phyloP scores from a whole-genome alignment of 148 eudicot genomes.

The Arctostaphylos glauca region DNA sequence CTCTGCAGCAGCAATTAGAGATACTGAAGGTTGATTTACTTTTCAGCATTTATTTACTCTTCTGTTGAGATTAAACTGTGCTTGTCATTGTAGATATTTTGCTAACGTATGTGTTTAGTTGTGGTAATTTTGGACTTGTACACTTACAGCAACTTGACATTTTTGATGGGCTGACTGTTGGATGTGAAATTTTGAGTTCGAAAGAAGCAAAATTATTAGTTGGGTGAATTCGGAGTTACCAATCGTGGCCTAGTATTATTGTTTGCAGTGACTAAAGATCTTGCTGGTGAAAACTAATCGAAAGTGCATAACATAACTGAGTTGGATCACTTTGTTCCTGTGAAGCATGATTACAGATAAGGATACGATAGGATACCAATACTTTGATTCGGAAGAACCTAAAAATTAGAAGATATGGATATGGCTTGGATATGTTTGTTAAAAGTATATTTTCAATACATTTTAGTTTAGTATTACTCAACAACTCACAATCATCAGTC shows the following conservation, averaged over 20 bases:
- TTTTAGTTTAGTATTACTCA: background rate
- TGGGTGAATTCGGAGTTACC: background rate
- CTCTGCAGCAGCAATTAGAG: slow-evolving; percentile 56
- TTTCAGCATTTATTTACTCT: background rate
- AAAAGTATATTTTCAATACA: background rate
- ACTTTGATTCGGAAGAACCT: background rate
- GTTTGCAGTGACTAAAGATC: slow-evolving; percentile 1
- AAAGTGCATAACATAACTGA: background rate
- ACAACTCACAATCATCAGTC: background rate
- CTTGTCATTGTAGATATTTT: background rate
- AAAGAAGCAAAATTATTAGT: background rate
- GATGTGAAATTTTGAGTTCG: no score
- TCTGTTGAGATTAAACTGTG: background rate
- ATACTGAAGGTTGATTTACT: slow-evolving; percentile 50
- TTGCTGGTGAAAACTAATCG: background rate
- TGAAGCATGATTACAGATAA: background rate
- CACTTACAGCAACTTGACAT: no score
- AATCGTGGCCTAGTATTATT: background rate
- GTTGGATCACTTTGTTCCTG: background rate
- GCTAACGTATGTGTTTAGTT: no score
- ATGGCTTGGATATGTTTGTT: background rate
- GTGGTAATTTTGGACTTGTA: no score
- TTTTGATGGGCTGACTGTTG: no score
- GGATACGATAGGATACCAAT: background rate
- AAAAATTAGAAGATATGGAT: background rate